phyloP scores from a whole-genome alignment of 2,329 filamentous ascomycete genomes.

The Pseudogymnoascus sp. region DNA sequence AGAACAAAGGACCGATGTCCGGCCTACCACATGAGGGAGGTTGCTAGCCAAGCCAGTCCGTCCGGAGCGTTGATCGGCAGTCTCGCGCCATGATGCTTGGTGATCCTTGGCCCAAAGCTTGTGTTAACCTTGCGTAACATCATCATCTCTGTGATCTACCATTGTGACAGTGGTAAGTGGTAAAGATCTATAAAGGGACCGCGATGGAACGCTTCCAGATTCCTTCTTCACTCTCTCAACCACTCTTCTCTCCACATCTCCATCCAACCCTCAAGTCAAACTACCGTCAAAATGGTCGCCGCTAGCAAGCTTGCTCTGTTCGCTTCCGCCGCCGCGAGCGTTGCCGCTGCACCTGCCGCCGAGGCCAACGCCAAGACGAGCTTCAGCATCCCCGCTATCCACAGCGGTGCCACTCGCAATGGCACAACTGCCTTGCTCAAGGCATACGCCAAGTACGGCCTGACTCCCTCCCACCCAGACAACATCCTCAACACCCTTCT shows the following conservation, averaged over 20 bases:
- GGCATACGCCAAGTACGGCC: slow-evolving; percentile 27
- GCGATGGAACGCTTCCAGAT: neutral
- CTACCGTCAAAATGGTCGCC: neutral
- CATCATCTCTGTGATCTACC: neutral
- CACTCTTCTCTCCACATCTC: neutral
- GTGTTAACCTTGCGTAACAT: neutral
- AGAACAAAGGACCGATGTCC: neutral
- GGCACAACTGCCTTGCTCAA: slow-evolving; percentile 27
- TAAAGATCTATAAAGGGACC: neutral
- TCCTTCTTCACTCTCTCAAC: neutral
- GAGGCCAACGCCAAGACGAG: neutral
- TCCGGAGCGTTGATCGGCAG: slow-evolving; percentile 3
- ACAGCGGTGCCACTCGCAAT: slow-evolving; percentile 25
- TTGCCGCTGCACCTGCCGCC: neutral
- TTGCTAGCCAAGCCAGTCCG: slow-evolving; percentile 1
- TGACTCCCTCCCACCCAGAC: slow-evolving; percentile 22
- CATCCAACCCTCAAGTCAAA: neutral
- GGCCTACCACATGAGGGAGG: slow-evolving; percentile 5
- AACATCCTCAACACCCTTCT: slow-evolving; percentile 16
- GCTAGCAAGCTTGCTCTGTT: slow-evolving; percentile 1
- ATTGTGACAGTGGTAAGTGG: neutral
- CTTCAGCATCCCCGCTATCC: slow-evolving; percentile 24
- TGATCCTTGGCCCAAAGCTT: slow-evolving; percentile 1
- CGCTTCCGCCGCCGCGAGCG: neutral
- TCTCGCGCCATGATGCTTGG: neutral